Evolutionary conservation across 169 alveolate genomes (phyloP), one percentile per base, ranked within the genome.

Genomic region (Cryptosporidium felis): DNA sequence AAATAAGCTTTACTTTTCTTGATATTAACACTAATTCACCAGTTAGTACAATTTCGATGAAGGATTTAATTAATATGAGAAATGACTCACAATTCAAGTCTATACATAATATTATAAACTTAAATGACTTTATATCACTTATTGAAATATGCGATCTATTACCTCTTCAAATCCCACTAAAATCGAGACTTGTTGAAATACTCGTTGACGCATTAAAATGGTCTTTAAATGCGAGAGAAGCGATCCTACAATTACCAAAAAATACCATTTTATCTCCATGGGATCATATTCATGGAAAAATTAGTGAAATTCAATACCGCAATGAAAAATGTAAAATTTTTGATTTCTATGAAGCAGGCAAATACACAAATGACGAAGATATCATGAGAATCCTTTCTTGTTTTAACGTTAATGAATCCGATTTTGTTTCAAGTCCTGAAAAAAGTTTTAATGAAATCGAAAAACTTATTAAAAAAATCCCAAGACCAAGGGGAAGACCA

Each of bases 401-500:
- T 53, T 12, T 32, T 5, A 36, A 41, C 44, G 5, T 18, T 74
- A 2, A 74, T 32, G 65, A 53, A 53, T 16, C 34, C 56, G 85
- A 56, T 30, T 5, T 3, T 38, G 58, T 30, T 53, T n/a, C 14
- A 40, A 56, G 56, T 30, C 12, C 23, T 18, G 67, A 74, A 4
- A 74, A 74, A 34, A 26, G 23, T 16, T n/a, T 9, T 18, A 34
- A 51, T 21, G 16, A 36, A n/a, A 40, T 6, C 5, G 32, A 32
- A 3, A 34, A 47, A 32, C 36, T 38, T 2, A 63, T 16, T 5
- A 74, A 74, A 38, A 49, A 56, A 40, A n/a, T 53, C 38, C 67
- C 85, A 53, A 74, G 85, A 18, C 85, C 85, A 2, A 74, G 85
- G 56, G 85, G 85, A 74, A 74, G 85, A 5, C 85, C 85, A 26